Evolutionary conservation across 768 basidiomycete genomes (phyloP), one percentile per base, ranked within the genome.

Genomic region (Rubroboletus satanas): DNA sequence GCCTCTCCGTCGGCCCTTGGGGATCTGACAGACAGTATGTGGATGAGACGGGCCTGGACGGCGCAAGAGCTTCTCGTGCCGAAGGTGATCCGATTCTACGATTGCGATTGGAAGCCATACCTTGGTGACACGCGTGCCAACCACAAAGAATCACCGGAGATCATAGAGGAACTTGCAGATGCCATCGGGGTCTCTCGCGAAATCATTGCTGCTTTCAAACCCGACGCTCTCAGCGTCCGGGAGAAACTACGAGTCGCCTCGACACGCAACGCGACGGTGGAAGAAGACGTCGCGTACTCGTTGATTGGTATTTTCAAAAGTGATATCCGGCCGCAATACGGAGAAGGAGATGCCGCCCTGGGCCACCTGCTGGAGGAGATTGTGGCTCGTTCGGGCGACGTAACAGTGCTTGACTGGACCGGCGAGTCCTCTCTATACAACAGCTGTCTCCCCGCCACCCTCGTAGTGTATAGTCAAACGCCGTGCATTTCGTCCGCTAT

Each of bases 291-390:
- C 17, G 59, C 57, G 4, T 60, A 51, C 15, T 52, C 51, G 5
- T 35, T 59, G 21, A 59, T 59, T 17, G 56, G 58, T 9, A 54
- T 59, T 29, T 59, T 60, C 49, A 41, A 41, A 2, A 59, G 49
- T 15, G 52, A 60, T n/a, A 35, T 55, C 12, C 35, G 8, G 7
- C 51, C 51, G 2, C 36, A 32, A 7, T 58, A 58, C 9, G 58
- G 56, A 15, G 51, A 47, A n/a, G 47, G 57, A 11, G 29, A 43
- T 21, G 45, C 36, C 0, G 52, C 57, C 0, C 18, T 59, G 6
- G 56, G 51, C 9, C 56, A 46, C 15, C 45, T 59, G 10, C 31
- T 59, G 12, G 57, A 54, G 3, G 57, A 59, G 8, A 53, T 59
- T 11, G 44, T 59, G 14, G 21, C 33, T 2, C 56, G 58, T 15